Evolutionary conservation across 371 early-diverging fungal species (phyloP).

Genomic region (Mucor mucedo): DNA sequence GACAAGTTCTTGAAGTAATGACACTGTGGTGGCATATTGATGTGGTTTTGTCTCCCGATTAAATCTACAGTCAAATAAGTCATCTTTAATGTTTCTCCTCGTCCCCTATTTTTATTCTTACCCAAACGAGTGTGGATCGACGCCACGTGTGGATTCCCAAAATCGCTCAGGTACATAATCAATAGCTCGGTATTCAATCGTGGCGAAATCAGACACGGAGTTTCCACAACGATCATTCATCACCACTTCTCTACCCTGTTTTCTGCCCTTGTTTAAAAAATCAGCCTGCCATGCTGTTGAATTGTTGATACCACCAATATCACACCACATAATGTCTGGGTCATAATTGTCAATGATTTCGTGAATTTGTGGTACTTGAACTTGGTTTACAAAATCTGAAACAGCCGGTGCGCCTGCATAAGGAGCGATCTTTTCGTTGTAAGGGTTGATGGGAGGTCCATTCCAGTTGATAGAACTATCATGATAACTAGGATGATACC

Average conservation of each 20-base stretch:
- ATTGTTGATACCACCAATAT: conserved; percentile 46
- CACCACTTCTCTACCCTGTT: conserved; percentile 26
- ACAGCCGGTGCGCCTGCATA: conserved; percentile 29
- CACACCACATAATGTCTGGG: conserved; percentile 47
- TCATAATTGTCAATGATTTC: conserved; percentile 33
- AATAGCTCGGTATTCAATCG: conserved; percentile 19
- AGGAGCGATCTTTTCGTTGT: conserved; percentile 19
- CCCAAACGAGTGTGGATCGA: conserved; percentile 33
- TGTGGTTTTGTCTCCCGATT: conserved; percentile 35
- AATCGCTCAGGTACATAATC: conserved; percentile 18
- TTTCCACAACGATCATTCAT: conserved; percentile 29
- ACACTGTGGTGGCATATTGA: conserved; percentile 28
- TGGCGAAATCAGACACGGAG: conserved; percentile 23
- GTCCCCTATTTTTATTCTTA: neutral
- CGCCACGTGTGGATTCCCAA: conserved; percentile 28
- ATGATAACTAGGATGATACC: conserved; percentile 40
- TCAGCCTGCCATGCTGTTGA: conserved; percentile 38
- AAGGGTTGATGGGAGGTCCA: conserved; percentile 39
- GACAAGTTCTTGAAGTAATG: conserved; percentile 33
- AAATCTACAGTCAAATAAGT: conserved; percentile 14
- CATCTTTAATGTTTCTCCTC: neutral
- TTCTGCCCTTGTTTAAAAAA: conserved; percentile 29
- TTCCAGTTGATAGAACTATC: conserved; percentile 28
- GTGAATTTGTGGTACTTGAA: conserved; percentile 42
- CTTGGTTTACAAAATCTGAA: conserved; percentile 37